These are phyloP conservation scores for Ceratobasidium sp. DNA, from an alignment of 1,284 basidiomycete species.

Conservation along the genomic window DNA sequence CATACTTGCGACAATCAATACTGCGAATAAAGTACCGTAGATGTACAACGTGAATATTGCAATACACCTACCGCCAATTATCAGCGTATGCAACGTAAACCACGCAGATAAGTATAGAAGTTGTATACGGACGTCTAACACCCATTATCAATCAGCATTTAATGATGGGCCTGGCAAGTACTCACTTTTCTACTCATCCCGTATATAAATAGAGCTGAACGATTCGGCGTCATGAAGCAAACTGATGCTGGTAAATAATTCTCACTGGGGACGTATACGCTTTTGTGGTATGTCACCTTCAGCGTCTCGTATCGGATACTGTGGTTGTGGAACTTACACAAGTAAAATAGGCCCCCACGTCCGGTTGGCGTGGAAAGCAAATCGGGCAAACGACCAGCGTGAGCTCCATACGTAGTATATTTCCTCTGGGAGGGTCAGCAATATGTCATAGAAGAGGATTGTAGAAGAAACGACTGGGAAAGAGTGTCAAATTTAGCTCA, in stretches of 20 bases:
- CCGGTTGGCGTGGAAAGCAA: constrained; percentile 26
- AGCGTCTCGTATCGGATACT: not conserved
- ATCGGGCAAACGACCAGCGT: constrained; percentile 25
- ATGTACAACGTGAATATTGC: constrained; percentile 3
- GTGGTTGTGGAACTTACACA: not conserved
- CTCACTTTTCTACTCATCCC: not conserved
- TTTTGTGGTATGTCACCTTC: not conserved
- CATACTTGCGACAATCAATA: constrained; percentile 2
- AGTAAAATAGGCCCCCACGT: not conserved
- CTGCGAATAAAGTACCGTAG: constrained; percentile 10
- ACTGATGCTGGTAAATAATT: not conserved
- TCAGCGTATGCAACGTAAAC: not conserved
- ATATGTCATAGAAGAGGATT: constrained; percentile 20
- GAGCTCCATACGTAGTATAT: constrained; percentile 15
- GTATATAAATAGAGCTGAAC: constrained; percentile 8
- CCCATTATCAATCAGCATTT: not conserved
- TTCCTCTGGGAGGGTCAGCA: constrained; percentile 9
- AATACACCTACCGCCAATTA: not conserved
- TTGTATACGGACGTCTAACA: not conserved
- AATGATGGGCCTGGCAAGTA: not conserved
- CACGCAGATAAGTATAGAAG: not conserved
- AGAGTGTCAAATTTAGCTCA: too few relatives aligned
- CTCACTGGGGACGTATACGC: constrained; percentile 7
- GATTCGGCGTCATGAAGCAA: not conserved
- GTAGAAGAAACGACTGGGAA: constrained; percentile 20